Base-by-base conservation (phyloP, 306 rosid species). In the Rosa lucieae region DNA sequence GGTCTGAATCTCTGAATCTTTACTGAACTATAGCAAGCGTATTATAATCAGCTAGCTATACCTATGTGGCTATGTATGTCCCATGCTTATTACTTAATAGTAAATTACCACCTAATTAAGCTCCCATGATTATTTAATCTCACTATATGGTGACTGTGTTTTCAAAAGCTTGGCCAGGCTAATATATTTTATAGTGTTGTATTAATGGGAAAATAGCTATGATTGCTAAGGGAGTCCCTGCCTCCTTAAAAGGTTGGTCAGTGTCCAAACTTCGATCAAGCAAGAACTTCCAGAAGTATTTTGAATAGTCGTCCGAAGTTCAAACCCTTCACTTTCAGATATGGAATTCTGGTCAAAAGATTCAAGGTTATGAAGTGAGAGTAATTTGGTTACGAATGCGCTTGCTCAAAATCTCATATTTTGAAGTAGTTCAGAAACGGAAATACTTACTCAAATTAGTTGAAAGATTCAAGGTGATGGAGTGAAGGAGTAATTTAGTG, bases 231-330 rank as follows among this genome's bases (percentile, higher is more conserved):
- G 68, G 68, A 29, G 42, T 13, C 14, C 42, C 10, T 32, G 44
- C 43, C 70, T 65, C 40, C 70, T 32, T 65, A 65, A 65, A 65
- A 65, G 70, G 43, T 35, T 32, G n/a, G 70, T 65, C 70, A 65
- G 5, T 13, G 1, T 63, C 39, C 37, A 23, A 35, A 11, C 18
- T 65, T 65, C 44, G 44, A 58, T 58, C 63, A n/a, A 65, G 43
- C 1, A 65, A 15, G 70, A 73, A 76, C 82, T 77, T 84, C 83
- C 72, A 77, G 84, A 84, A 82, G 75, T 12, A 32, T 77, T 56
- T 83, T 81, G 80, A 81, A 75, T 39, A 77, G 76, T 80, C 80
- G 67, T 20, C 66, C 17, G 48, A 52, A 69, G 63, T 72, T 70
- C 81, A 70, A 75, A 75, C 29, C 20, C 62, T 77, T 48, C 76